A percentile compares a stretch with the other conserved stretches of the same genome.
phyloP scores from a whole-genome alignment of 2,329 filamentous ascomycete genomes.

The Colletotrichum agaves region DNA sequence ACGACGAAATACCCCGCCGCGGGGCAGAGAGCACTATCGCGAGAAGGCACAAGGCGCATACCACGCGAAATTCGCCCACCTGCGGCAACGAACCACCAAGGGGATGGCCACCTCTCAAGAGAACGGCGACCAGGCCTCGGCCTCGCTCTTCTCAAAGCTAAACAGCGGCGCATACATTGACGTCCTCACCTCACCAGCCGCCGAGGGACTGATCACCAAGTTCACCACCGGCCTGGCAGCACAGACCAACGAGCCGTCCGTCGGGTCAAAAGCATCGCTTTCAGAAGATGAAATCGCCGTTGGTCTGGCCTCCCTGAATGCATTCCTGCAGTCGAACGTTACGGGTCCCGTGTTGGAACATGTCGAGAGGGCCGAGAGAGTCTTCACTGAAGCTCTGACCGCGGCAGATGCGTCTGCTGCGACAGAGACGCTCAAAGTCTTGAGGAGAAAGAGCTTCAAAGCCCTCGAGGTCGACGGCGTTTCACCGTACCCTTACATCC shows the following conservation, averaged over 20 bases:
- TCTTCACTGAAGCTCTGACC: slow-evolving; percentile 51
- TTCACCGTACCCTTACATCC: slow-evolving; percentile 85
- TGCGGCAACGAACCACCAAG: not conserved
- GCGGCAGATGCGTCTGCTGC: slow-evolving; percentile 33
- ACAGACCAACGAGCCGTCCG: not conserved
- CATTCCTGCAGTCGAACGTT: slow-evolving; percentile 87
- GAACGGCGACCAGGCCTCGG: not conserved
- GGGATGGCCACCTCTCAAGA: slow-evolving; percentile 10
- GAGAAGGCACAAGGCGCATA: not conserved
- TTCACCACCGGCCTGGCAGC: slow-evolving; percentile 17
- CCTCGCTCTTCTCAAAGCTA: slow-evolving; percentile 8
- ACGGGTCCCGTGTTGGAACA: slow-evolving; percentile 81
- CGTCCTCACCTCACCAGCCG: slow-evolving; percentile 18
- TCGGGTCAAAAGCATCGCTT: slow-evolving; percentile 1
- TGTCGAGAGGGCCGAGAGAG: slow-evolving; percentile 44
- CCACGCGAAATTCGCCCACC: not conserved
- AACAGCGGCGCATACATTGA: slow-evolving; percentile 27
- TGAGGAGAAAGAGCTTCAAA: slow-evolving; percentile 56
- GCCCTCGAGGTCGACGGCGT: slow-evolving; percentile 85
- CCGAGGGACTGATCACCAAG: slow-evolving; percentile 14
- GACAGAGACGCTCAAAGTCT: slow-evolving; percentile 23
- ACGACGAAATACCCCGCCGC: slow-evolving; percentile 27
- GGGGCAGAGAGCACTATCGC: slow-evolving; percentile 27
- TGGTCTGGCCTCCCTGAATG: slow-evolving; percentile 76
- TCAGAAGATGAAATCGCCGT: slow-evolving; percentile 55